Percentiles rank a stretch among this genome's conserved stretches.
phyloP scores from a whole-genome alignment of 768 basidiomycete genomes.

The Tremella yokohamensis region DNA sequence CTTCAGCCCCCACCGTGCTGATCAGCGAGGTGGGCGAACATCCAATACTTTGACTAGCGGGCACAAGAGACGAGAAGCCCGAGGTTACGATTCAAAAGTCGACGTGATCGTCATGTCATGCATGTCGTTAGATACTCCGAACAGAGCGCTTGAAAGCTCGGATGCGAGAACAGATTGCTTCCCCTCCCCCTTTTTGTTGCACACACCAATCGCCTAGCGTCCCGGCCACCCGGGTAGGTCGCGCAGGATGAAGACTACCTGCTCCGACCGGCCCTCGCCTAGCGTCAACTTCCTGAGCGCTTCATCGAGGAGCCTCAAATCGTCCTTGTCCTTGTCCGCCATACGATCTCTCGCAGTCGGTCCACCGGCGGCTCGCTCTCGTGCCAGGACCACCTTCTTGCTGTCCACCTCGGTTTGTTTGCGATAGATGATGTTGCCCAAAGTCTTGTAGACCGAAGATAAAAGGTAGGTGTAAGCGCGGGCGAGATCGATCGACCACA shows the following conservation, averaged over 20 bases:
- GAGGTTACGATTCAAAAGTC: too few species aligned
- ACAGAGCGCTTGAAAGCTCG: too few species aligned
- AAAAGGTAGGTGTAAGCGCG: slow-evolving; percentile 77
- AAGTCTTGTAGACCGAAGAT: slow-evolving; percentile 76
- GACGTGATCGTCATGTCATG: too few species aligned
- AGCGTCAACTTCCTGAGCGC: slow-evolving; percentile 71
- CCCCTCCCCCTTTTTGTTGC: too few species aligned
- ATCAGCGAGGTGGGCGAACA: too few species aligned
- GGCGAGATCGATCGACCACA: slow-evolving; percentile 87
- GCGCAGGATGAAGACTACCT: slow-evolving; percentile 81
- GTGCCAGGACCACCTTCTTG: slow-evolving; percentile 71
- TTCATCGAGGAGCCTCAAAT: slow-evolving; percentile 68
- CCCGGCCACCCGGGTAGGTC: slow-evolving; percentile 59
- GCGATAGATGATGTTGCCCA: slow-evolving; percentile 77
- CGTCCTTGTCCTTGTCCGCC: slow-evolving; percentile 70
- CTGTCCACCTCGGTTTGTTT: slow-evolving; percentile 70
- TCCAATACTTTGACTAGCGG: too few species aligned
- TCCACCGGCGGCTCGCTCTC: slow-evolving; percentile 71
- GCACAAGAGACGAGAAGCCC: too few species aligned
- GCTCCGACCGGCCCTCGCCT: slow-evolving; percentile 79
- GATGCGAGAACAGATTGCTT: too few species aligned
- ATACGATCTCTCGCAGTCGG: slow-evolving; percentile 69
- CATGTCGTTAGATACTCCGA: too few species aligned
- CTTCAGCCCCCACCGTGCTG: too few species aligned
- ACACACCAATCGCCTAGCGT: not conserved